Evolutionary conservation across 2,329 filamentous ascomycete species (phyloP).

Genomic region (Aspergillus proliferans): DNA sequence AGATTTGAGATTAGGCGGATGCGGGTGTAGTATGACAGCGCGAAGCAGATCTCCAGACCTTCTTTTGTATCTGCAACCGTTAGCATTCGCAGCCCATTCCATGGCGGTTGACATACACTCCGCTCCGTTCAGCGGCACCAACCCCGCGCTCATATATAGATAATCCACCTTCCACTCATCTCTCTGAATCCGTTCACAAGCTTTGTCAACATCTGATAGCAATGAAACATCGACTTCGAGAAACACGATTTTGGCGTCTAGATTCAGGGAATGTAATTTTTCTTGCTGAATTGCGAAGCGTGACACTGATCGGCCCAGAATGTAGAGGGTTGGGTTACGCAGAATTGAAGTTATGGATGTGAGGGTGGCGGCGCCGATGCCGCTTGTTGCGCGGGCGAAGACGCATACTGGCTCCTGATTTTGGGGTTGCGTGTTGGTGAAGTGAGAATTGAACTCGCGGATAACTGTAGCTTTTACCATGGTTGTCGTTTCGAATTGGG

Average conservation of each 20-base stretch:
- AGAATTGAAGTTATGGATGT: not conserved
- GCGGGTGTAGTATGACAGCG: not conserved
- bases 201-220: not conserved
- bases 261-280: not conserved
- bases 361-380: not conserved
- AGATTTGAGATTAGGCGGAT: not conserved
- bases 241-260: not conserved
- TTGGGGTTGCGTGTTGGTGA: not conserved
- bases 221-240: not conserved
- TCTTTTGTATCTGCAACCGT: not conserved
- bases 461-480: too few relatives aligned
- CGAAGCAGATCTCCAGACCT: not conserved
- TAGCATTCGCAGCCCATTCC: not conserved
- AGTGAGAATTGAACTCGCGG: too few relatives aligned
- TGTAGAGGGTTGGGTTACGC: not conserved
- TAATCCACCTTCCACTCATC: not conserved
- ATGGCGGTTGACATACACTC: not conserved
- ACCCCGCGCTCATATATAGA: not conserved
- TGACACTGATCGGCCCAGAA: not conserved
- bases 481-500: too few relatives aligned
- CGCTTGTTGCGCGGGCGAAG: not conserved
- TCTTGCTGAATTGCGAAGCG: not conserved
- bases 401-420: not conserved
- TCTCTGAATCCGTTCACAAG: not conserved
- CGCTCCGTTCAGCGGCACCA: not conserved